A percentile compares a stretch with the other conserved stretches of the same genome.
Conservation (phyloP, 2,329 filamentous ascomycete species). For the Trichoderma koningiopsis region DNA sequence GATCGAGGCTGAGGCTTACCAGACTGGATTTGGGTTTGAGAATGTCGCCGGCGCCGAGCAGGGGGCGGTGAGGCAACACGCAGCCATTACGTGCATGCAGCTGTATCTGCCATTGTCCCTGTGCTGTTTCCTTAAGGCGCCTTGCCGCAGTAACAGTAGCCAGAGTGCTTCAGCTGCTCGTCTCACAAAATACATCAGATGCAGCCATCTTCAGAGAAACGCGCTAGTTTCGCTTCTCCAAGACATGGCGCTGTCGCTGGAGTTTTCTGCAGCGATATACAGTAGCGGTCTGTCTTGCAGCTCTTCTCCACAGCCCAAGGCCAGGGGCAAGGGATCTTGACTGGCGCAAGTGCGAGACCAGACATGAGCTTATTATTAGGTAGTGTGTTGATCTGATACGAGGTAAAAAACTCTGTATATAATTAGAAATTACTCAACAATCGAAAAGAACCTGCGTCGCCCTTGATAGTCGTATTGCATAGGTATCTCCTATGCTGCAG, state of each 20-base stretch:
- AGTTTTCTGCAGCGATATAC: neutral
- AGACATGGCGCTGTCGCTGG: neutral
- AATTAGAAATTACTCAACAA: neutral
- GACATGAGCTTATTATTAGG: neutral
- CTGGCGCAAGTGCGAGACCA: slow-evolving; percentile 33
- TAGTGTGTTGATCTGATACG: neutral
- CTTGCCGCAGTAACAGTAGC: neutral
- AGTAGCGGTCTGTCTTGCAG: slow-evolving; percentile 20
- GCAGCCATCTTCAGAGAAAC: neutral
- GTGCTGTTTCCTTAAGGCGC: neutral
- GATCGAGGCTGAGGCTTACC: slow-evolving; percentile 25
- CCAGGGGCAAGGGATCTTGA: slow-evolving; percentile 27
- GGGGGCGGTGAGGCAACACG: slow-evolving; percentile 32
- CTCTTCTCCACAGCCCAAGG: slow-evolving; percentile 4
- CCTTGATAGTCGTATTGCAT: neutral
- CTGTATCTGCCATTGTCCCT: neutral
- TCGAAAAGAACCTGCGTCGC: neutral
- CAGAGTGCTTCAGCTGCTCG: neutral
- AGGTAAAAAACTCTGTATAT: neutral
- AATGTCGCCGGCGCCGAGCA: slow-evolving; percentile 25
- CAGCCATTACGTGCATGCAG: neutral
- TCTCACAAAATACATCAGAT: neutral
- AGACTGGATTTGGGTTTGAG: neutral
- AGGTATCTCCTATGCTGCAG: too few relatives aligned
- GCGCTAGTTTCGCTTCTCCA: neutral